Evolutionary conservation across 768 basidiomycete genomes (phyloP).

Genomic region (Russula sp.): DNA sequence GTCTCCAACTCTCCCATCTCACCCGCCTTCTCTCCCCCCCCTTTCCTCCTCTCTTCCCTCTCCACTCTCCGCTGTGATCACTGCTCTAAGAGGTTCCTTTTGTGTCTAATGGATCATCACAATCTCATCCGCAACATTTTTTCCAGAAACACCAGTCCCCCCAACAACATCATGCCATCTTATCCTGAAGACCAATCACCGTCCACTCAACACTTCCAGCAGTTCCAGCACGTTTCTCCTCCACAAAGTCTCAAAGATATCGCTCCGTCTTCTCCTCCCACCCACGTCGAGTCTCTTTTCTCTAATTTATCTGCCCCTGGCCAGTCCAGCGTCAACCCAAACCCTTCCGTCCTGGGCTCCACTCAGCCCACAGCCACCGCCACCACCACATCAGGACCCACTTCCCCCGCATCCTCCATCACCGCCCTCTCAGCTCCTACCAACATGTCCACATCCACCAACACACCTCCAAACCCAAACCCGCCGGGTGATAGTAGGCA

Average conservation of each 20-base stretch:
- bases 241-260: conserved; percentile 31
- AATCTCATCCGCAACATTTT: conserved; percentile 21
- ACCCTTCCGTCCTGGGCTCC: conserved; percentile 26
- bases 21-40: neutral
- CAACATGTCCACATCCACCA: conserved; percentile 30
- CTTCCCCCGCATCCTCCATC: conserved; percentile 36
- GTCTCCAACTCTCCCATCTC: neutral
- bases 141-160: conserved; percentile 22
- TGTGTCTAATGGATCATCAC: conserved; percentile 18
- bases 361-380: conserved; percentile 25
- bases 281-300: conserved; percentile 63
- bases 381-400: conserved; percentile 34
- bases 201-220: conserved; percentile 17
- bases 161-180: conserved; percentile 1
- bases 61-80: neutral
- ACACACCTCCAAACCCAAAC: conserved; percentile 31
- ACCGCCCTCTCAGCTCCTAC: conserved; percentile 36
- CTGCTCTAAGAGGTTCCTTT: conserved; percentile 3
- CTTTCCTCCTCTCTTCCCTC: neutral
- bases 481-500: conserved; percentile 45
- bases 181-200: conserved; percentile 20
- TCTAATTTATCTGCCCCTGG: conserved; percentile 39
- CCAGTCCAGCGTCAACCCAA: conserved; percentile 33
- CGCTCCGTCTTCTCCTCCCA: conserved; percentile 42
- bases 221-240: conserved; percentile 30